A percentile compares a stretch with the other conserved stretches of the same genome.
phyloP scores from a whole-genome alignment of 352 stramenopile species.

The Phytophthora idaei region DNA sequence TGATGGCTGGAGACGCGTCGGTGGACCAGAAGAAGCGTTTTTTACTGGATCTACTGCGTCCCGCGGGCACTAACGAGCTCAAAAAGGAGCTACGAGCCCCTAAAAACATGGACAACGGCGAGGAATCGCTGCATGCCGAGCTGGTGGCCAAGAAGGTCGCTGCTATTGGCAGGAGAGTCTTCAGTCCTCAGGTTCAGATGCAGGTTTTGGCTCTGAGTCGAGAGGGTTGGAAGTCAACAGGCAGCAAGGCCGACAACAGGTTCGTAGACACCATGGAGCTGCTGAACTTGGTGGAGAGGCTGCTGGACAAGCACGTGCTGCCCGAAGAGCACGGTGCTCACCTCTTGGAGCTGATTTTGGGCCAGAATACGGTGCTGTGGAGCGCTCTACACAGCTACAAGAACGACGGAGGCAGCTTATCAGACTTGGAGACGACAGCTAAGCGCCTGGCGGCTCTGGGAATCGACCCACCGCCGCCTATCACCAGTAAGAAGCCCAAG shows the following conservation, averaged over 20 bases:
- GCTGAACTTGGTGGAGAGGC: conserved; percentile 48
- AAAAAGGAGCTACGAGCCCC: neutral
- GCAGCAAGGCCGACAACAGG: neutral
- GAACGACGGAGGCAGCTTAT: conserved; percentile 40
- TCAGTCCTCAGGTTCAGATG: conserved; percentile 60
- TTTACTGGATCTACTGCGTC: conserved; percentile 25
- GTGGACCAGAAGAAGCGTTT: conserved; percentile 59
- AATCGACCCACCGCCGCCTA: conserved; percentile 10
- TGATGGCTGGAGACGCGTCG: conserved; percentile 35
- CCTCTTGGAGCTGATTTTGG: conserved; percentile 54
- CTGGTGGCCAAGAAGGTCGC: conserved; percentile 61
- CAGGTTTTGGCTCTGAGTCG: conserved; percentile 49
- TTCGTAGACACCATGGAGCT: conserved; percentile 56
- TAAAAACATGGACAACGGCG: conserved; percentile 8
- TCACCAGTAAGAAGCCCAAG: conserved; percentile 21
- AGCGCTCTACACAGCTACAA: conserved; percentile 64
- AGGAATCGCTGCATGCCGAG: conserved; percentile 41
- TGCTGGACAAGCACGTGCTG: conserved; percentile 67
- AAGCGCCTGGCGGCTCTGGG: conserved; percentile 55
- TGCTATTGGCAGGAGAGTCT: conserved; percentile 56
- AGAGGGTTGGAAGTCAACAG: conserved; percentile 5
- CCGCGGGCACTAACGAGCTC: neutral
- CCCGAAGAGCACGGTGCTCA: conserved; percentile 57
- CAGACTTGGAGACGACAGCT: conserved; percentile 57
- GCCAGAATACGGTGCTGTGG: conserved; percentile 54